Conservation (phyloP, 1,139 yeast genomes). For the Hemisphaericaspora subhashii region DNA sequence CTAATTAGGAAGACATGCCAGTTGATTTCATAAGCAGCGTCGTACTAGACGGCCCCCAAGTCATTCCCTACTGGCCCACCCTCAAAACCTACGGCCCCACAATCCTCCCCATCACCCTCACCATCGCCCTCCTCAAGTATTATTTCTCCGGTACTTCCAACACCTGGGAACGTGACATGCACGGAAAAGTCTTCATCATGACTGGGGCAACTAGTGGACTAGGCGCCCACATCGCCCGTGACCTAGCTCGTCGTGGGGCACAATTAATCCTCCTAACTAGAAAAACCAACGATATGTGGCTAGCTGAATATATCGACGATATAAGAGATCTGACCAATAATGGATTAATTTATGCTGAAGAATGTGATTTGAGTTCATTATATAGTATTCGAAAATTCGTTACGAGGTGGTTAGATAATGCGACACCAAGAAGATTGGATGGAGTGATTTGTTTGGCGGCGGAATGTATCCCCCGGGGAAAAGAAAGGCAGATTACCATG, state of each 20-base stretch:
- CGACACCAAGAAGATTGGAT: constrained; percentile 87
- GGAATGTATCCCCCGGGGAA: constrained; percentile 65
- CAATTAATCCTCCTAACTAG: constrained; percentile 77
- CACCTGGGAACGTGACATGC: constrained; percentile 90
- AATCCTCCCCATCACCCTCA: constrained; percentile 34
- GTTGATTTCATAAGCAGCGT: constrained; percentile 70
- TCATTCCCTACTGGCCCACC: constrained; percentile 69
- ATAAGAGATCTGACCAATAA: constrained; percentile 70
- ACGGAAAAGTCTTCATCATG: constrained; percentile 78
- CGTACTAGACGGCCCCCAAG: constrained; percentile 64
- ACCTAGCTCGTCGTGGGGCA: constrained; percentile 80
- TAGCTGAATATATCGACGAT: constrained; percentile 75
- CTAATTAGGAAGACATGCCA: constrained; percentile 66
- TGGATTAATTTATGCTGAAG: constrained; percentile 80
- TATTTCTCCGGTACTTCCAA: constrained; percentile 77
- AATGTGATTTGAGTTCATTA: constrained; percentile 76
- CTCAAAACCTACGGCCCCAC: constrained; percentile 57
- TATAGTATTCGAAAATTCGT: constrained; percentile 86
- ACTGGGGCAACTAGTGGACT: constrained; percentile 90
- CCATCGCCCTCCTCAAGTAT: constrained; percentile 53
- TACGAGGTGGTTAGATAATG: constrained; percentile 88
- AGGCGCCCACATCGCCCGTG: constrained; percentile 74
- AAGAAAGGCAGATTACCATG: constrained; percentile 57
- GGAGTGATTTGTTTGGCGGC: constrained; percentile 89
- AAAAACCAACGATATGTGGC: constrained; percentile 68